These are phyloP conservation scores for Fusarium sarcochroum DNA, from an alignment of 2,329 filamentous ascomycete genomes.

Conservation along the genomic window DNA sequence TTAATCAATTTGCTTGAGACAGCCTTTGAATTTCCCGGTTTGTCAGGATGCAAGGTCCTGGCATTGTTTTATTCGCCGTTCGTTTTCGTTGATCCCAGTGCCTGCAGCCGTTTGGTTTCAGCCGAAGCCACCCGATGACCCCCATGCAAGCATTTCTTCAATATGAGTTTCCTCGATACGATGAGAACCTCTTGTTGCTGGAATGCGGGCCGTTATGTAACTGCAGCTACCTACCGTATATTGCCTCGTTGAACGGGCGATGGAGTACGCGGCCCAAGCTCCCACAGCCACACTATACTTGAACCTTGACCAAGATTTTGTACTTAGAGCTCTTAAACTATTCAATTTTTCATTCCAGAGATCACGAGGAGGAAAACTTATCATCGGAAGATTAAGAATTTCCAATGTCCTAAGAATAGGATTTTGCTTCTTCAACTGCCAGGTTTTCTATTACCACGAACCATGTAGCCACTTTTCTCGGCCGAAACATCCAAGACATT, in stretches of 20 bases:
- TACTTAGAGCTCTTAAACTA: not conserved
- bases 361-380: not conserved
- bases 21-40: not conserved
- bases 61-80: slow-evolving; percentile 16
- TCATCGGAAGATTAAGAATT: not conserved
- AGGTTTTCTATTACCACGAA: not conserved
- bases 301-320: not conserved
- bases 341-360: slow-evolving; percentile 17
- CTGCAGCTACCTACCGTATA: slow-evolving; percentile 11
- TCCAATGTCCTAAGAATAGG: slow-evolving; percentile 18
- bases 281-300: not conserved
- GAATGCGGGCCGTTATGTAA: slow-evolving; percentile 18
- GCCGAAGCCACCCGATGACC: not conserved
- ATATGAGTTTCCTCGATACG: not conserved
- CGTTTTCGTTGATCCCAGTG: not conserved
- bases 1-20: not conserved
- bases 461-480: not conserved
- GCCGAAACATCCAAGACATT: not conserved
- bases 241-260: slow-evolving; percentile 20
- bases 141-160: not conserved
- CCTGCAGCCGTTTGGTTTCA: slow-evolving; percentile 10
- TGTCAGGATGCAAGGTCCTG: slow-evolving; percentile 5
- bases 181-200: not conserved
- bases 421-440: not conserved
- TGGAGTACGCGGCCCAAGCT: not conserved